Conservation (phyloP, 1,139 yeast genomes). For the Suhomyces bolitotheri region DNA sequence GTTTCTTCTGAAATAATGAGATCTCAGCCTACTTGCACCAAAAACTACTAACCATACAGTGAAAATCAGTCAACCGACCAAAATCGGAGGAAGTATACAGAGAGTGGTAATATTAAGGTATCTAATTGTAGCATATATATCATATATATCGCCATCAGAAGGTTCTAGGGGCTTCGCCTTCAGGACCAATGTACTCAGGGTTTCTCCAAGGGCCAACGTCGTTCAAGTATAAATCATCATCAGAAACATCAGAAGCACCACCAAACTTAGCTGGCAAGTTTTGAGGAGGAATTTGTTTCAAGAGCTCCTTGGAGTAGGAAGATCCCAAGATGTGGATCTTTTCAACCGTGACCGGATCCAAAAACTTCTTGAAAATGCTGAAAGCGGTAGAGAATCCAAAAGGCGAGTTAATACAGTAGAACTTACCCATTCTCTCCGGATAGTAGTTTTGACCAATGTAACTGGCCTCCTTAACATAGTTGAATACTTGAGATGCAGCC, state of each 20-base stretch:
- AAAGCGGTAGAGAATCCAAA: conserved; percentile 96
- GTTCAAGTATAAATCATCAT: conserved; percentile 80
- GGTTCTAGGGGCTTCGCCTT: conserved; percentile 74
- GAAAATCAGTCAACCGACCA: no score
- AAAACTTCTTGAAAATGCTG: conserved; percentile 84
- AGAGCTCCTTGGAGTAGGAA: conserved; percentile 74
- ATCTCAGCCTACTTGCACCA: no score
- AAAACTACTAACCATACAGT: no score
- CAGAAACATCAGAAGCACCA: conserved; percentile 67
- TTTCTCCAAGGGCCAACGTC: conserved; percentile 99
- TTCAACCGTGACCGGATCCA: conserved; percentile 97
- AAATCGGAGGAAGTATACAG: no score
- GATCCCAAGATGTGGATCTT: conserved; percentile 88
- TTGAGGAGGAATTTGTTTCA: conserved; percentile 90
- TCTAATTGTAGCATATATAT: no score
- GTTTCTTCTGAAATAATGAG: no score
- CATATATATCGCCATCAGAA: no score
- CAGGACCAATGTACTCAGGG: conserved; percentile 76
- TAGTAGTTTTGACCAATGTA: conserved; percentile 94
- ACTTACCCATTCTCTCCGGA: conserved; percentile 99
- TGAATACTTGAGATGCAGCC: conserved; percentile 80
- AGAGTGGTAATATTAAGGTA: no score
- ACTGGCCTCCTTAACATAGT: conserved; percentile 90
- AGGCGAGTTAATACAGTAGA: conserved; percentile 93
- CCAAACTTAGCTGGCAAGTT: conserved; percentile 92